Evolutionary conservation across 345 rosid genomes (phyloP).

Genomic region (thale cress (Arabidopsis thaliana)): DNA sequence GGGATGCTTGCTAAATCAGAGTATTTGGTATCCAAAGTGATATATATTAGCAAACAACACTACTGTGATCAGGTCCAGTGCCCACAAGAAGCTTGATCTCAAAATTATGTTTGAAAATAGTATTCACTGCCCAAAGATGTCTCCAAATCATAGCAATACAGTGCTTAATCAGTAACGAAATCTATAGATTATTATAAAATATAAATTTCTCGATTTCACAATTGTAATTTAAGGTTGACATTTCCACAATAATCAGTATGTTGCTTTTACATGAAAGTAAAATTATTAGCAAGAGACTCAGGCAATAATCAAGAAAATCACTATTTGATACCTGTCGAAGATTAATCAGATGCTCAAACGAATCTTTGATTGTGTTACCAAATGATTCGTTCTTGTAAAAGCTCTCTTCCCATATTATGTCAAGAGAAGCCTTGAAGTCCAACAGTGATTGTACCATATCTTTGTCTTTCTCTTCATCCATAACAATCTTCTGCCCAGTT

Average conservation of each 20-base stretch:
- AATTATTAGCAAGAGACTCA: slow-evolving; percentile 5
- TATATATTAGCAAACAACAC: slow-evolving; percentile 6
- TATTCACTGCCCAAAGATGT: slow-evolving; percentile 2
- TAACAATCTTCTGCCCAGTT: slow-evolving; percentile 80
- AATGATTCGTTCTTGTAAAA: slow-evolving; percentile 87
- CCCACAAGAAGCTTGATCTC: not conserved
- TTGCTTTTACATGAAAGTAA: slow-evolving; percentile 9
- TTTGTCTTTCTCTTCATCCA: slow-evolving; percentile 99
- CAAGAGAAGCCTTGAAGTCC: slow-evolving; percentile 94
- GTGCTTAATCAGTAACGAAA: slow-evolving; percentile 11
- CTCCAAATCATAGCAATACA: not conserved
- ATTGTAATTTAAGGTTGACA: slow-evolving; percentile 9
- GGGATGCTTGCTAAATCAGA: not conserved
- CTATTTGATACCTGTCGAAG: slow-evolving; percentile 79
- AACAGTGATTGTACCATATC: slow-evolving; percentile 88
- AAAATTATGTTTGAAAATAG: not conserved
- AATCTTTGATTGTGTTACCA: slow-evolving; percentile 88
- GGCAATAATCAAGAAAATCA: slow-evolving; percentile 8
- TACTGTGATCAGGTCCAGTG: slow-evolving; percentile 10
- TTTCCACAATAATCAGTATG: slow-evolving; percentile 17
- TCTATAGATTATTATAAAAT: not conserved
- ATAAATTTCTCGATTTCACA: slow-evolving; percentile 2
- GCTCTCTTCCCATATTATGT: slow-evolving; percentile 91
- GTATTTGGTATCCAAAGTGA: slow-evolving; percentile 2
- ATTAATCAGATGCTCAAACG: slow-evolving; percentile 94